Evolutionary conservation across 2,329 filamentous ascomycete species (phyloP).

Genomic region (Calonectria crousiana): DNA sequence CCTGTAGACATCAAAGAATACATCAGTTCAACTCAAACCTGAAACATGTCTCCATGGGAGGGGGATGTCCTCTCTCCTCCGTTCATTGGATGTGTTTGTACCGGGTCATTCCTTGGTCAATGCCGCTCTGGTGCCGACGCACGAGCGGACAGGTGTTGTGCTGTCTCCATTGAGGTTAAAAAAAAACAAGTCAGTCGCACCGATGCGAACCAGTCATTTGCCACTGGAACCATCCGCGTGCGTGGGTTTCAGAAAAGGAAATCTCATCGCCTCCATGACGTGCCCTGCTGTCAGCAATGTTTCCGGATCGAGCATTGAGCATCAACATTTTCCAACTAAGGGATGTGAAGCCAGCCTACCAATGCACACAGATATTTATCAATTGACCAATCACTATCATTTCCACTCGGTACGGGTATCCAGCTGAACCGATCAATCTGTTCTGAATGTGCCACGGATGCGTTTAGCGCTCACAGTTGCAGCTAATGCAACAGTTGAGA

Average conservation of each 20-base stretch:
- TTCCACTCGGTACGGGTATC: slow-evolving; percentile 36
- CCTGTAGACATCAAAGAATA: slow-evolving; percentile 16
- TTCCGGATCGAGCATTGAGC: slow-evolving; percentile 6
- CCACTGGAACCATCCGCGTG: slow-evolving; percentile 22
- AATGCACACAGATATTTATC: not conserved
- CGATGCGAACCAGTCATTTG: slow-evolving; percentile 37
- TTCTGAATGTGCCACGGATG: slow-evolving; percentile 24
- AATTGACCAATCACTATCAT: slow-evolving; percentile 29
- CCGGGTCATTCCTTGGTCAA: slow-evolving; percentile 38
- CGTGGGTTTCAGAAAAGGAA: slow-evolving; percentile 22
- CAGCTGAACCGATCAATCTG: slow-evolving; percentile 27
- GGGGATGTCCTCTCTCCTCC: slow-evolving; percentile 17
- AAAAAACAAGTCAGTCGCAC: slow-evolving; percentile 31
- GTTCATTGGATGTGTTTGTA: slow-evolving; percentile 14
- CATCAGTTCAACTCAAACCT: slow-evolving; percentile 35
- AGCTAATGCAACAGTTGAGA: slow-evolving; percentile 41
- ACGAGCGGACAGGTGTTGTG: slow-evolving; percentile 21
- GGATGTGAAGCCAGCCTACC: slow-evolving; percentile 14
- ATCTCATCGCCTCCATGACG: slow-evolving; percentile 19
- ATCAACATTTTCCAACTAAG: not conserved
- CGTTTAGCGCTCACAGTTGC: slow-evolving; percentile 37
- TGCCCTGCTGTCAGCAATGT: slow-evolving; percentile 20
- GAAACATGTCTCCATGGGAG: slow-evolving; percentile 39
- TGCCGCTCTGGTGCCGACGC: slow-evolving; percentile 28
- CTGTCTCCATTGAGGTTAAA: slow-evolving; percentile 23